These are phyloP conservation scores for Chlamydomonas asymmetrica DNA, from an alignment of 139 green algal species.

Conservation along the genomic window DNA sequence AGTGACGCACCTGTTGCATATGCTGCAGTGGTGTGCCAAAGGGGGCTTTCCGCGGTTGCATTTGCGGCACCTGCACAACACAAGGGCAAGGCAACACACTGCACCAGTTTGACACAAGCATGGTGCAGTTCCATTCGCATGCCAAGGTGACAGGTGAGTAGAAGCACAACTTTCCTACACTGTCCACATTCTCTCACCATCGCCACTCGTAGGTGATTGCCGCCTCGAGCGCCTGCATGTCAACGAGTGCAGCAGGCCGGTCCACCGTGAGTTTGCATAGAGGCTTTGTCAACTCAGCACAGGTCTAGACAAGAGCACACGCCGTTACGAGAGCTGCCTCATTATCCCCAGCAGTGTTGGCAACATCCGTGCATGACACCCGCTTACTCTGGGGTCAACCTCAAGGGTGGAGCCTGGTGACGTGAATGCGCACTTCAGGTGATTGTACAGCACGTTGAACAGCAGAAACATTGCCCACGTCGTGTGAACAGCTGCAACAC, in stretches of 20 bases:
- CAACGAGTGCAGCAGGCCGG: neutral
- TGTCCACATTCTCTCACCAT: too few relatives aligned
- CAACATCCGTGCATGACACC: neutral
- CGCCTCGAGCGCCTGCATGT: slow-evolving; percentile 24
- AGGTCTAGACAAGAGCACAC: neutral
- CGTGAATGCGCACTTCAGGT: slow-evolving; percentile 40
- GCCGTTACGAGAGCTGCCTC: neutral
- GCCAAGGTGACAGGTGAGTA: too few relatives aligned
- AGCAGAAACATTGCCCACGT: slow-evolving; percentile 33
- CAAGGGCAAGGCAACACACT: too few relatives aligned
- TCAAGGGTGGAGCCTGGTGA: slow-evolving; percentile 37
- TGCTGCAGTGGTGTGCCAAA: slow-evolving; percentile 61
- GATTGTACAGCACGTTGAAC: slow-evolving; percentile 55
- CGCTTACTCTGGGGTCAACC: neutral
- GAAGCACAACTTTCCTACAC: too few relatives aligned
- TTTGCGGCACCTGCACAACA: too few relatives aligned
- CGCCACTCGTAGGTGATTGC: slow-evolving; percentile 33
- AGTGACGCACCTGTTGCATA: slow-evolving; percentile 43
- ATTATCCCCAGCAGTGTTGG: neutral
- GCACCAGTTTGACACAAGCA: too few relatives aligned
- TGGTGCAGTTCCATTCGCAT: too few relatives aligned
- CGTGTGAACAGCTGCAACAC: slow-evolving; percentile 6
- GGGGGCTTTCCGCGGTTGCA: slow-evolving; percentile 58
- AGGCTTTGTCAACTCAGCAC: neutral
- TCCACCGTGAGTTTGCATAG: neutral